Evolutionary conservation across 2,329 filamentous ascomycete genomes (phyloP).

Genomic region (Colletotrichum tropicicola): DNA sequence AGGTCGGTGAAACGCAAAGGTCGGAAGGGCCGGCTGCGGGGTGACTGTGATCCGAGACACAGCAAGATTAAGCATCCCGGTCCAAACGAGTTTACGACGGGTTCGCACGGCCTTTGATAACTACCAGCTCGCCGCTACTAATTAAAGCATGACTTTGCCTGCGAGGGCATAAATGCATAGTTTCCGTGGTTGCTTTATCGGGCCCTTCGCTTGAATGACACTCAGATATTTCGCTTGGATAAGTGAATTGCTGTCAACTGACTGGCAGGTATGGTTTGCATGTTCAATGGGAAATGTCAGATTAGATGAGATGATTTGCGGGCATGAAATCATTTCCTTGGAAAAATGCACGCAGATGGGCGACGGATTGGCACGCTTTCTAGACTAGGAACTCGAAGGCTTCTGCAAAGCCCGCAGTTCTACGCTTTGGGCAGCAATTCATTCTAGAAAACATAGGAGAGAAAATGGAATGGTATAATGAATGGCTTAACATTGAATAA

Average conservation of each 20-base stretch:
- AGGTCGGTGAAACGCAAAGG: constrained; percentile 7
- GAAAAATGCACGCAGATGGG: too few species aligned
- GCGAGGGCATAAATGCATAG: background rate
- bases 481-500: too few species aligned
- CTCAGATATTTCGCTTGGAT: too few species aligned
- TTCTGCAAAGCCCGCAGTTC: too few species aligned
- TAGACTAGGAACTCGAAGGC: too few species aligned
- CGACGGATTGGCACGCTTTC: too few species aligned
- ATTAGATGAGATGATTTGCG: background rate
- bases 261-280: too few species aligned
- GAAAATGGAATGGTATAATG: too few species aligned
- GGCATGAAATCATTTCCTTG: background rate
- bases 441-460: too few species aligned
- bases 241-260: constrained; percentile 1
- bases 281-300: background rate
- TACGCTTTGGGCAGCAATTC: too few species aligned
- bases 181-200: background rate
- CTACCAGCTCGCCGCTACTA: too few species aligned
- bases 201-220: background rate
- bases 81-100: background rate
- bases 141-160: background rate
- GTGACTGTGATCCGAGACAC: background rate
- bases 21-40: constrained; percentile 16
- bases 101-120: background rate
- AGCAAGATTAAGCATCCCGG: background rate